These are phyloP conservation scores for Teratosphaeria destructans DNA, from an alignment of 2,329 filamentous ascomycete species.

Conservation along the genomic window DNA sequence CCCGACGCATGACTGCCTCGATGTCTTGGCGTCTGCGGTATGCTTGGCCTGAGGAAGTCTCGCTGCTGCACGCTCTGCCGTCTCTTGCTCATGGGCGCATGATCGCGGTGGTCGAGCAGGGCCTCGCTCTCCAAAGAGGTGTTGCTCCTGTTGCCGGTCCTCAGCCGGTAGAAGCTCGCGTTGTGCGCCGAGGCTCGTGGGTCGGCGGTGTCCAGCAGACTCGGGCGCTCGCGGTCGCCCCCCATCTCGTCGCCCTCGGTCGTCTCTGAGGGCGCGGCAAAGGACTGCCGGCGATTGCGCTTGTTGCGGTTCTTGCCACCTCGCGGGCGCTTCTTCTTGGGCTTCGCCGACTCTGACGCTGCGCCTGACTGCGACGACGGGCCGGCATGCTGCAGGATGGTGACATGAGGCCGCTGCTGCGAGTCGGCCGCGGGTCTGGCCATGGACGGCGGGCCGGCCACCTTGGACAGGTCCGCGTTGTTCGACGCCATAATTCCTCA, in stretches of 20 bases:
- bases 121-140: slow-evolving; percentile 85
- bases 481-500: neutral
- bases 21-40: slow-evolving; percentile 16
- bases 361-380: neutral
- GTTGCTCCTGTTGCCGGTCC: slow-evolving; percentile 54
- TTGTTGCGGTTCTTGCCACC: slow-evolving; percentile 5
- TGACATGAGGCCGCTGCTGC: neutral
- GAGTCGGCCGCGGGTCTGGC: neutral
- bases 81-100: slow-evolving; percentile 30
- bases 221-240: slow-evolving; percentile 24
- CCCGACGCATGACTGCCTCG: slow-evolving; percentile 10
- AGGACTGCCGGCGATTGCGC: slow-evolving; percentile 55
- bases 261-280: slow-evolving; percentile 52
- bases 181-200: slow-evolving; percentile 27
- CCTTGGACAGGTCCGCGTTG: neutral
- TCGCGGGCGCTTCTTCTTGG: slow-evolving; percentile 5
- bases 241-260: slow-evolving; percentile 31
- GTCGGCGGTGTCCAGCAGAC: slow-evolving; percentile 25
- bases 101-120: slow-evolving; percentile 68
- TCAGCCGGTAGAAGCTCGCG: slow-evolving; percentile 45
- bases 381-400: neutral
- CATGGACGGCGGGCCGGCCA: slow-evolving; percentile 2
- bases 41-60: slow-evolving; percentile 15
- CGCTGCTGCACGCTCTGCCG: slow-evolving; percentile 33
- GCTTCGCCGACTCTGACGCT: neutral